Evolutionary conservation across 495 filamentous ascomycete genomes (phyloP), one percentile per base, ranked within the genome.

Genomic region (Aspergillus taichungensis): DNA sequence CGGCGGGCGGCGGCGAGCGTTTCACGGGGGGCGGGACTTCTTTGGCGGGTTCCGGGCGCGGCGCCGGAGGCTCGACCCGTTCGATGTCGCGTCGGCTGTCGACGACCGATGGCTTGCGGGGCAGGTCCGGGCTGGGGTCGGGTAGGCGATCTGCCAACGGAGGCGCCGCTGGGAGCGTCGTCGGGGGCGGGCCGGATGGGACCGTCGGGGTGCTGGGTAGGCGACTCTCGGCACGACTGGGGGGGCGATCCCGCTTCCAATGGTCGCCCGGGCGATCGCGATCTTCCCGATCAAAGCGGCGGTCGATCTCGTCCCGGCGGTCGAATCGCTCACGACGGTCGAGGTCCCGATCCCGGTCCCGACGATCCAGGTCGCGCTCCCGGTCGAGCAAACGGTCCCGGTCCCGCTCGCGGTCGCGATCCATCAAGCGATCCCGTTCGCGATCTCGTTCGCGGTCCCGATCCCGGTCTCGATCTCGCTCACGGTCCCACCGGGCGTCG

Each of bases 1-100:
- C 83, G 39, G 85, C 70, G n/a, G 86, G 85, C 12, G 87, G 87
- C 8, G 87, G 82, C 13, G 85, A 73, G 18, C 67, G 52, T 46
- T 71, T 66, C 42, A 53, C 45, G 42, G 52, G 61, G 13, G 61
- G 54, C 29, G 52, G 61, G 41, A 64, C 55, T 10, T 75, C 72
- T 51, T 65, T 67, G 9, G 56, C 48, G 6, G 56, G 48, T 49
- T 75, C 75, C 13, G 54, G 51, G 27, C 68, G 70, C 14, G 64
- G 51, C 6, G 61, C 45, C 6, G 59, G 44, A 13, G 57, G 43
- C 10, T 77, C 73, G 5, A 59, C 46, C 11, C 68, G 66, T 18
- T 70, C 67, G 9, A 56, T 37, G 27, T 79, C 71, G 32, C 70
- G 64, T 50, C 68, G 61, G 37, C 42, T 28, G 34, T 75, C 73